phyloP scores from a whole-genome alignment of 306 rosid species.

The Dryas drummondii region DNA sequence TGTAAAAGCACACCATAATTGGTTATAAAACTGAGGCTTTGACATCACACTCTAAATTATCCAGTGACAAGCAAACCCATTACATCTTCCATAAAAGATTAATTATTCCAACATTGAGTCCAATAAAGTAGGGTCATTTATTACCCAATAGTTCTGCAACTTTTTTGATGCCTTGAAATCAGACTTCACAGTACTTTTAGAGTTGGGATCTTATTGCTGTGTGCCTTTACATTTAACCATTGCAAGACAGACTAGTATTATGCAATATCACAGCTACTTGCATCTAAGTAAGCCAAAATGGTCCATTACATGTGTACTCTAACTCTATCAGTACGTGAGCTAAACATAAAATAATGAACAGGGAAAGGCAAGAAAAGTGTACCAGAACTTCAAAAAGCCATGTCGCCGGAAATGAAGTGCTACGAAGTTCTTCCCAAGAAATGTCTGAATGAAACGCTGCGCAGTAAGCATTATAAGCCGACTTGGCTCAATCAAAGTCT shows the following conservation, averaged over 20 bases:
- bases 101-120: not conserved
- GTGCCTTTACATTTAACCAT: not conserved
- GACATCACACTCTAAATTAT: not conserved
- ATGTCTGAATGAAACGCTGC: constrained; percentile 94
- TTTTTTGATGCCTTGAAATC: not conserved
- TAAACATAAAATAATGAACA: constrained; percentile 7
- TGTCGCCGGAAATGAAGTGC: constrained; percentile 93
- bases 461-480: constrained; percentile 80
- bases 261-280: not conserved
- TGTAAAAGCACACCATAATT: not conserved
- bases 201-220: not conserved
- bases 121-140: not conserved
- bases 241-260: not conserved
- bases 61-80: constrained; percentile 5
- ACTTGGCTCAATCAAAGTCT: constrained; percentile 78
- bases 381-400: constrained; percentile 98
- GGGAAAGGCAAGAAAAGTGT: constrained; percentile 11
- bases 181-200: not conserved
- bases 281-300: constrained; percentile 2
- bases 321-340: not conserved
- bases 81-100: not conserved
- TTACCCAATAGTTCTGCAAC: not conserved
- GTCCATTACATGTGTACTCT: not conserved
- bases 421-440: constrained; percentile 74
- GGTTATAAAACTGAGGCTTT: not conserved